Base-by-base conservation (phyloP, 805 yeast species). In the Candida railenensis region DNA sequence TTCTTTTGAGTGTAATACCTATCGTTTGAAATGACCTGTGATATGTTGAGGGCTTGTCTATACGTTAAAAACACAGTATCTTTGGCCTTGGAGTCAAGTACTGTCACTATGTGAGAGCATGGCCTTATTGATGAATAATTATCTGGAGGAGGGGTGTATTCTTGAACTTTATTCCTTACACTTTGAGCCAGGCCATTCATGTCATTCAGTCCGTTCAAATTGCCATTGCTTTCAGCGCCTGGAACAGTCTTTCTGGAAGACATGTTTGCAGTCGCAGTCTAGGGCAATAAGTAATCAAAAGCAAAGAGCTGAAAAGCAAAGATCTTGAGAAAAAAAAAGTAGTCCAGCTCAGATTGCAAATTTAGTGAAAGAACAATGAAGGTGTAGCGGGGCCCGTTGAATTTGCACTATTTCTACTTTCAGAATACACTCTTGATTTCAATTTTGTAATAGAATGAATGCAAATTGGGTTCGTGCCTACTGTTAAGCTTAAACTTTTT, bases 1-100 rank as follows among this genome's bases (percentile, higher is more conserved):
- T 67, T 71, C 47, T 58, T 63, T 37, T 57, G 56, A 4, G 57
- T 59, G 52, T 62, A 69, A 22, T 53, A 51, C 37, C 60, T 55
- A 42, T 49, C 48, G 16, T 67, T 61, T 43, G 64, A 57, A 34
- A 65, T 55, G 14, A 65, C 57, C 51, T 65, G 72, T 20, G 77
- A 67, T 8, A 81, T 69, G 36, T 71, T 74, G 48, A 79, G 71
- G 2, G 80, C 83, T 47, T 79, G 78, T 40, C 66, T 64, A 54
- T 80, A 81, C 1, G 83, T 78, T 45, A 65, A 63, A 49, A 77
- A 56, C 7, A 80, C 80, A 14, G 73, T 73, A 2, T 76, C 79
- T 43, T 64, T 65, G 8, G 83, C 82, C 41, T 69, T 69, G 22
- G 83, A 71, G 11, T 65, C 67, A 38, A 81, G 61, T 4, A 79